Evolutionary conservation across 2,329 filamentous ascomycete genomes (phyloP).

Genomic region (Colletotrichum sojae): DNA sequence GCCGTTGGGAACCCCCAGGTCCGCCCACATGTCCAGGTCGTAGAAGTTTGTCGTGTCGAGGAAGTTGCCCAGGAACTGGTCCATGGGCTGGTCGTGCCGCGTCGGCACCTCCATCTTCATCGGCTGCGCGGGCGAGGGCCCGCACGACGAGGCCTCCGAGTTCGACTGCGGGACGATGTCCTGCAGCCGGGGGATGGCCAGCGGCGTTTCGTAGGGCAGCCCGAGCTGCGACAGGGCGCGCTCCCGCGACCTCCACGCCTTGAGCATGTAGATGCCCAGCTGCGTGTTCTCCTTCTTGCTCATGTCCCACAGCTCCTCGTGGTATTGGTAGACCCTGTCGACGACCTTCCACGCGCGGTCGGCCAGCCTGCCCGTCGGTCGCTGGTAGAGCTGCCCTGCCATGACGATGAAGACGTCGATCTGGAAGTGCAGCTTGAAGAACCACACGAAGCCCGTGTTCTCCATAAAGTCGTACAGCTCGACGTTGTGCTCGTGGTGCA

Average conservation of each 20-base stretch:
- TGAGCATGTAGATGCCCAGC: conserved; percentile 63
- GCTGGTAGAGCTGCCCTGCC: conserved; percentile 66
- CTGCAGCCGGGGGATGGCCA: conserved; percentile 62
- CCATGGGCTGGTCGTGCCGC: conserved; percentile 49
- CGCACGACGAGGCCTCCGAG: conserved; percentile 48
- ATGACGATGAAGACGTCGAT: conserved; percentile 69
- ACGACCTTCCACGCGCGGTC: conserved; percentile 68
- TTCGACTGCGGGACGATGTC: conserved; percentile 57
- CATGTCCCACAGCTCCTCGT: conserved; percentile 66
- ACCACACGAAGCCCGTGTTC: conserved; percentile 68
- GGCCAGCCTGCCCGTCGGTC: conserved; percentile 62
- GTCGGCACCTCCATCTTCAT: conserved; percentile 44
- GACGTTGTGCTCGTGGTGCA: conserved; percentile 63
- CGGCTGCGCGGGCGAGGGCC: conserved; percentile 47
- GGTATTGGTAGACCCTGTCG: conserved; percentile 61
- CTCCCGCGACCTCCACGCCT: conserved; percentile 68
- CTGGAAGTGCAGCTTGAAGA: conserved; percentile 68
- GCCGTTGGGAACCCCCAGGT: conserved; percentile 36
- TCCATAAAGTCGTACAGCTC: conserved; percentile 59
- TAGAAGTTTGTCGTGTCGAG: conserved; percentile 57
- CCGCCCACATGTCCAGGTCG: conserved; percentile 63
- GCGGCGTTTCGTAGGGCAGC: conserved; percentile 56
- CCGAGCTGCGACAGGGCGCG: conserved; percentile 55
- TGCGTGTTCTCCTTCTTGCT: conserved; percentile 59
- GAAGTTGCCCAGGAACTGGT: conserved; percentile 60